phyloP scores from a whole-genome alignment of 768 basidiomycete species.

The Leccinum aurantiacum region DNA sequence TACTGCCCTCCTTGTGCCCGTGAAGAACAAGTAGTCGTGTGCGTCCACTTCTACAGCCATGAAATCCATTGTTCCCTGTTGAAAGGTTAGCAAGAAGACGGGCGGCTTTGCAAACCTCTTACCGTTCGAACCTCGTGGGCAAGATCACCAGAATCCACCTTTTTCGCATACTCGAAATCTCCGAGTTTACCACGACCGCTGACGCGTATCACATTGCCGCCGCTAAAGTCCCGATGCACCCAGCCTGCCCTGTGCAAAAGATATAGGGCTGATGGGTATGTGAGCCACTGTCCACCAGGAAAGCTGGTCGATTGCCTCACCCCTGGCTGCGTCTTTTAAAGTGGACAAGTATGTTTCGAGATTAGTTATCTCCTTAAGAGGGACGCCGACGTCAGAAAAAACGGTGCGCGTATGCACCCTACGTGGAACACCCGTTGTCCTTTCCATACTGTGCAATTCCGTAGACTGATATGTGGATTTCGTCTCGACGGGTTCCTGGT shows the following conservation, averaged over 20 bases:
- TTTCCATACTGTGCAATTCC: not conserved
- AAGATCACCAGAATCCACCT: not conserved
- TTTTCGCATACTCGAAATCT: slow-evolving; percentile 17
- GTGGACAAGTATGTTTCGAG: not conserved
- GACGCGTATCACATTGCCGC: not conserved
- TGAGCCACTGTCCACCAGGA: not conserved
- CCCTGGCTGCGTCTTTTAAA: not conserved
- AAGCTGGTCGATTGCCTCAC: not conserved
- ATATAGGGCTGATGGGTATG: not conserved
- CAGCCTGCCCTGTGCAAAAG: slow-evolving; percentile 8
- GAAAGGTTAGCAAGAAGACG: not conserved
- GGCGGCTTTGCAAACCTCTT: not conserved
- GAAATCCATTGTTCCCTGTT: not conserved
- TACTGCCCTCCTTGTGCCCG: too few relatives aligned
- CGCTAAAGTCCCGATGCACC: slow-evolving; percentile 9
- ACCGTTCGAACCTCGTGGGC: slow-evolving; percentile 11
- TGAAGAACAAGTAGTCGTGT: not conserved
- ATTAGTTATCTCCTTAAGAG: not conserved
- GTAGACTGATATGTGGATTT: not conserved
- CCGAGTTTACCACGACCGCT: slow-evolving; percentile 6
- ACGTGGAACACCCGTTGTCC: not conserved
- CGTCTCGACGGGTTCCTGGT: too few relatives aligned
- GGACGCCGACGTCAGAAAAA: not conserved
- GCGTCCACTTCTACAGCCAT: not conserved
- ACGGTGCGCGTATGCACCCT: not conserved